These are phyloP conservation scores for Spathaspora hagerdaliae DNA, from an alignment of 805 yeast genomes.

Conservation along the genomic window DNA sequence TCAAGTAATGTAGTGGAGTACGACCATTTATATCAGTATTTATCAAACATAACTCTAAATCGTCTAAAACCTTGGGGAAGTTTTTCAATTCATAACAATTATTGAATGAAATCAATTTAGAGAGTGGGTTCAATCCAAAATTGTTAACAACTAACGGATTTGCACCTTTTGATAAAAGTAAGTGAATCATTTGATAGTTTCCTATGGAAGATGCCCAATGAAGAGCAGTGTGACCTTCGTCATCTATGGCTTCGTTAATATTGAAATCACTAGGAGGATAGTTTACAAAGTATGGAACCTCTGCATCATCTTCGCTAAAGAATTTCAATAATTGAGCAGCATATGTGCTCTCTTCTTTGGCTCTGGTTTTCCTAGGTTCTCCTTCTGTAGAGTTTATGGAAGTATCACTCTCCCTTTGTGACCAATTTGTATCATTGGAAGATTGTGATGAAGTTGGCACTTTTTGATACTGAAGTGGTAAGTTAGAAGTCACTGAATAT, in stretches of 20 bases:
- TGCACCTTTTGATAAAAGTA: conserved; percentile 74
- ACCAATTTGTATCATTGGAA: conserved; percentile 43
- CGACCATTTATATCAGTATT: conserved; percentile 70
- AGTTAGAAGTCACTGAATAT: conserved; percentile 12
- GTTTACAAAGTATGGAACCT: conserved; percentile 61
- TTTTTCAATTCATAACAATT: conserved; percentile 80
- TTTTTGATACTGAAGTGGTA: conserved; percentile 4
- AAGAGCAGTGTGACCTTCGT: conserved; percentile 89
- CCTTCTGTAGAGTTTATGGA: conserved; percentile 23
- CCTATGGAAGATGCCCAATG: conserved; percentile 99
- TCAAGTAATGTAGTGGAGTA: conserved; percentile 84
- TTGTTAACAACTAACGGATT: conserved; percentile 49
- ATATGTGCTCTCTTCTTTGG: conserved; percentile 43
- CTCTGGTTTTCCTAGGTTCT: conserved; percentile 30
- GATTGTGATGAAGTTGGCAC: conserved; percentile 27
- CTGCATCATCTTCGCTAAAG: conserved; percentile 39
- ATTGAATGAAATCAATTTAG: conserved; percentile 80
- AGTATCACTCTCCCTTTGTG: conserved; percentile 39
- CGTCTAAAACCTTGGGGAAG: conserved; percentile 72
- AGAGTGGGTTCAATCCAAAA: conserved; percentile 81
- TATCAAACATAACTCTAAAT: conserved; percentile 72
- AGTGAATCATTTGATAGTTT: conserved; percentile 68
- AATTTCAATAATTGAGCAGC: conserved; percentile 38
- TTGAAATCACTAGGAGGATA: conserved; percentile 65
- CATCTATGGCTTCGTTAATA: conserved; percentile 77